Conservation (phyloP, 2,329 filamentous ascomycete species). For the Colletotrichum graminicola region DNA sequence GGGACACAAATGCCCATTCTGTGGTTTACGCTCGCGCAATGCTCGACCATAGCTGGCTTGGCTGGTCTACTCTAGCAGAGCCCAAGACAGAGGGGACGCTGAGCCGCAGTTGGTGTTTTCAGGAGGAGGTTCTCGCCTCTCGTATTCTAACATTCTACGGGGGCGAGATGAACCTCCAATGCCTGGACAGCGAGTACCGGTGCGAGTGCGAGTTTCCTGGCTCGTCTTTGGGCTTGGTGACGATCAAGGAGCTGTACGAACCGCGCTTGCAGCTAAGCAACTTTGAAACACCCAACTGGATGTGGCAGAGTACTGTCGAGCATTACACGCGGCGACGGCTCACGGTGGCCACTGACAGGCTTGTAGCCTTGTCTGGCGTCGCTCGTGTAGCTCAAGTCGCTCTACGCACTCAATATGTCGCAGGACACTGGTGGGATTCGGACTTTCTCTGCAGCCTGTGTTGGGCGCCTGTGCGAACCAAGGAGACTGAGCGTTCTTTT, state of each 20-base stretch:
- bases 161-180: slow-evolving; percentile 22
- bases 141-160: slow-evolving; percentile 16
- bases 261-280: neutral
- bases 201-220: slow-evolving; percentile 18
- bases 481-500: neutral
- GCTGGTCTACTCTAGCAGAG: slow-evolving; percentile 17
- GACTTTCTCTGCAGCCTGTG: slow-evolving; percentile 25
- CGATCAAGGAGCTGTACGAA: slow-evolving; percentile 14
- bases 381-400: neutral
- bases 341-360: slow-evolving; percentile 1
- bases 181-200: slow-evolving; percentile 4
- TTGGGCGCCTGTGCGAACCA: slow-evolving; percentile 5
- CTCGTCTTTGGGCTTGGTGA: neutral
- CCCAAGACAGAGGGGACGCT: slow-evolving; percentile 7
- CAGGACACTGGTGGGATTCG: slow-evolving; percentile 1
- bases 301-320: slow-evolving; percentile 21
- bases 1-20: neutral
- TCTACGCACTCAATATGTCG: neutral
- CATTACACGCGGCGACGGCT: slow-evolving; percentile 10
- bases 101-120: slow-evolving; percentile 21
- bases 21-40: neutral
- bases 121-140: slow-evolving; percentile 13
- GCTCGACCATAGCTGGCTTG: slow-evolving; percentile 16
- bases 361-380: neutral
- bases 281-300: slow-evolving; percentile 7